Conservation (phyloP, 2,329 filamentous ascomycete genomes). For the Talaromyces sp. region DNA sequence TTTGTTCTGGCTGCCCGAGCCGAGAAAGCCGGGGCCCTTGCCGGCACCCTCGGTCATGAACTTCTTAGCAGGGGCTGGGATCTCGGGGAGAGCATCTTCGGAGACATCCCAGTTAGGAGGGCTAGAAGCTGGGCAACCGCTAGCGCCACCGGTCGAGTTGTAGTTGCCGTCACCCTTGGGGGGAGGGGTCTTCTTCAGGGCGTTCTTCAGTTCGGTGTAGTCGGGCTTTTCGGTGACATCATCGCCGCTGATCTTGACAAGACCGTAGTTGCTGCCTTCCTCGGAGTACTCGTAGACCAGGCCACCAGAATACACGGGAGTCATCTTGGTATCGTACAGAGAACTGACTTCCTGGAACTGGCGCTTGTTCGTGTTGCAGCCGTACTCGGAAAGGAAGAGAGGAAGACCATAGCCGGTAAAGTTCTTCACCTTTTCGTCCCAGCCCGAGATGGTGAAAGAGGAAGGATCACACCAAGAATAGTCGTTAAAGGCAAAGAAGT, state of each 20-base stretch:
- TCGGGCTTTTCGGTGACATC: conserved; percentile 57
- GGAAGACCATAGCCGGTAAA: conserved; percentile 83
- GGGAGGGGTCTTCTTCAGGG: conserved; percentile 46
- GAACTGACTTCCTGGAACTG: conserved; percentile 74
- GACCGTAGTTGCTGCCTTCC: conserved; percentile 74
- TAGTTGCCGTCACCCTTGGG: conserved; percentile 57
- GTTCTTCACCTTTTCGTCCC: conserved; percentile 83
- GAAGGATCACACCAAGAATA: conserved; percentile 73
- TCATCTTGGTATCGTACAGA: conserved; percentile 82
- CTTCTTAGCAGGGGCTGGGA: conserved; percentile 51
- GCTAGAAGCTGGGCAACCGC: conserved; percentile 51
- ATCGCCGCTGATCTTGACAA: conserved; percentile 61
- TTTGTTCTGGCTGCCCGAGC: conserved; percentile 53
- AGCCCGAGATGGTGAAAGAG: conserved; percentile 70
- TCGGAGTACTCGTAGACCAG: conserved; percentile 95
- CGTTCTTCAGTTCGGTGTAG: conserved; percentile 55
- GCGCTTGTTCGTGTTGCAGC: conserved; percentile 78
- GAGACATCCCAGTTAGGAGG: conserved; percentile 54
- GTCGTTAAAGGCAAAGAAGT: conserved; percentile 89
- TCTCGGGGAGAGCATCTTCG: conserved; percentile 50
- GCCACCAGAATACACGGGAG: conserved; percentile 85
- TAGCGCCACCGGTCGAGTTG: conserved; percentile 50
- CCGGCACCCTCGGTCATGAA: conserved; percentile 58
- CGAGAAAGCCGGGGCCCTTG: conserved; percentile 51
- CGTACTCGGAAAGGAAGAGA: conserved; percentile 93